These are phyloP conservation scores for Dioszegia hungarica DNA, from an alignment of 768 basidiomycete species.

Conservation along the genomic window DNA sequence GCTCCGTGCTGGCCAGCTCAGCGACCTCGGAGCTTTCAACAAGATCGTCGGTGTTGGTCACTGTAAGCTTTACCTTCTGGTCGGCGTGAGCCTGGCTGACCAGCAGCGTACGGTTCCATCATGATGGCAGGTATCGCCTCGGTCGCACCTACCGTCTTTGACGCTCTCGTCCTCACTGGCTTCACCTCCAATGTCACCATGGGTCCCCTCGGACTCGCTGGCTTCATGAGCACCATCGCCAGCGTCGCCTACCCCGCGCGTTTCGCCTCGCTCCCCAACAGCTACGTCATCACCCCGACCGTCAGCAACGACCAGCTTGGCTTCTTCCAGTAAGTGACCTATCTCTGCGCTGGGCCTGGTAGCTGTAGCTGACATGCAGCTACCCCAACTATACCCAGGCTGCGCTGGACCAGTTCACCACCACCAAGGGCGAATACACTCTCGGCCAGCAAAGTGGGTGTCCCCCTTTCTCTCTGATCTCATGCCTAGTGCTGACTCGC, in stretches of 20 bases:
- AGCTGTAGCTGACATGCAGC: neutral
- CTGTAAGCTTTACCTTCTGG: conserved; percentile 6
- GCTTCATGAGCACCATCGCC: conserved; percentile 26
- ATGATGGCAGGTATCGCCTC: conserved; percentile 12
- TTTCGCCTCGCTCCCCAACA: conserved; percentile 19
- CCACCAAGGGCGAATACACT: conserved; percentile 33
- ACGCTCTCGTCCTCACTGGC: conserved; percentile 30
- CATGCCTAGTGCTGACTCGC: neutral
- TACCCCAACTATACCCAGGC: conserved; percentile 32
- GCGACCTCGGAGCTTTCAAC: conserved; percentile 16
- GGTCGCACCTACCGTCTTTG: conserved; percentile 13
- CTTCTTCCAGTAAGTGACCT: conserved; percentile 29
- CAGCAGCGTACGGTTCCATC: conserved; percentile 14
- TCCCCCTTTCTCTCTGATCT: neutral
- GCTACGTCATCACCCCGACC: conserved; percentile 27
- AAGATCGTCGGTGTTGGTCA: conserved; percentile 33
- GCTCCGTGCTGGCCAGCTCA: conserved; percentile 19
- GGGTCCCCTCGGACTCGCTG: conserved; percentile 27
- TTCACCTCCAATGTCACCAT: conserved; percentile 27
- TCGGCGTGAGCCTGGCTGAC: neutral
- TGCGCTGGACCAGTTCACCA: conserved; percentile 23
- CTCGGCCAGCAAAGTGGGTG: conserved; percentile 26
- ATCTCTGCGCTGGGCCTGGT: neutral
- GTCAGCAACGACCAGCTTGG: conserved; percentile 23
- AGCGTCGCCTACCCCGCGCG: conserved; percentile 25